Evolutionary conservation across 1,284 basidiomycete genomes (phyloP), one percentile per base, ranked within the genome.

Genomic region (Fomitopsis palustris): DNA sequence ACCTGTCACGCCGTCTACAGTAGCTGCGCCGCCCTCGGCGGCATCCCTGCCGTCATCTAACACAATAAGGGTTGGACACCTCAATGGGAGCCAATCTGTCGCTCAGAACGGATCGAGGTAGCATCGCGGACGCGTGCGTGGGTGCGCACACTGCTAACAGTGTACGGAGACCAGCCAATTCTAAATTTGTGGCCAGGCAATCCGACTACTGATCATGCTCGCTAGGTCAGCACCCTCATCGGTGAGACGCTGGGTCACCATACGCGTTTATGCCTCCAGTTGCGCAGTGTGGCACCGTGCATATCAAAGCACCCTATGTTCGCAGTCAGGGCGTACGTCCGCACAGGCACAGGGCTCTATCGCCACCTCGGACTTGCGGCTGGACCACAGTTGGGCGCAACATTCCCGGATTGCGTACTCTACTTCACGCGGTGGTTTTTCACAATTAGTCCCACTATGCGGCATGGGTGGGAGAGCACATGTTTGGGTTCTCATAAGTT

Each of bases 1-100:
- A 7, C 17, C 49, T n/a, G 29, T 35, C 4, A 65, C 67, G 16
- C 65, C 71, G 29, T 12, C 59, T 14, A n/a, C 52, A 27, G 19
- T 27, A 19, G 35, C 61, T 25, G 42, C 53, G 23, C 10, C 56
- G 3, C 42, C 62, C 5, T 62, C 63, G 25, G 53, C 60, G 16
- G 57, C 58, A n/a, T 58, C 64, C 2, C 58, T 64, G 23, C 60
- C 55, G 17, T 53, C 55, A n/a, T 53, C 54, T 17, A 56, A 25
- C 7, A 31, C 54, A 29, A 54, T 39, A 17, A 54, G 39, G 23
- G 35, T 31, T 27, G 21, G 23, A n/a, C n/a, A 29, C 17, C 12
- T 47, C 38, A 57, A 57, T 35, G 56, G 56, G 8, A 43, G 35
- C 29, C 37, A 38, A 21, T 10, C 49, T 33, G 21, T n/a, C 29